Conservation (phyloP, 2,329 filamentous ascomycete genomes). For the Botrytis deweyae region DNA sequence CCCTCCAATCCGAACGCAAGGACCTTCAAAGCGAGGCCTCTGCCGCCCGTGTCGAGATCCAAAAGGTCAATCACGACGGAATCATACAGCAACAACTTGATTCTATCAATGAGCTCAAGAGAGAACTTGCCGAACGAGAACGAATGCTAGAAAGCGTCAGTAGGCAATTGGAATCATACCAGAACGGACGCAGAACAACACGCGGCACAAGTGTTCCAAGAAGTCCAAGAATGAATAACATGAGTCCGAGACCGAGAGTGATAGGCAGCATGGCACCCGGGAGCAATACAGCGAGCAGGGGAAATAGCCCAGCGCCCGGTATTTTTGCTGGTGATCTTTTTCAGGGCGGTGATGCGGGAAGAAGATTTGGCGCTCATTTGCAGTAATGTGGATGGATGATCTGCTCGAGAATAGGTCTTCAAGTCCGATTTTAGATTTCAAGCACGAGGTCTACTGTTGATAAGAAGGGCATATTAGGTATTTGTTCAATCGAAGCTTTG, state of each 20-base stretch:
- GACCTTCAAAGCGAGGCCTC: constrained; percentile 29
- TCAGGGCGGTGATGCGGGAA: constrained; percentile 1
- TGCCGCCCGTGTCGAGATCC: constrained; percentile 34
- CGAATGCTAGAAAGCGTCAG: constrained; percentile 44
- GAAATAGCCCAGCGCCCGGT: constrained; percentile 34
- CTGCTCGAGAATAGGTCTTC: not conserved
- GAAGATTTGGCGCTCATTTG: constrained; percentile 17
- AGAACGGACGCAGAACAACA: constrained; percentile 44
- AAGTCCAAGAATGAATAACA: constrained; percentile 37
- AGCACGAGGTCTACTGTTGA: not conserved
- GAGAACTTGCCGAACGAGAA: constrained; percentile 38
- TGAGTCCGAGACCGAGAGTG: constrained; percentile 26
- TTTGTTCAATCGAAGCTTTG: not conserved
- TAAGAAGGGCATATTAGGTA: not conserved
- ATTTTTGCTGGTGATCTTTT: constrained; percentile 17
- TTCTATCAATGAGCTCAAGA: constrained; percentile 40
- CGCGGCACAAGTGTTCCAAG: constrained; percentile 36
- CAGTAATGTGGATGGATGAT: not conserved
- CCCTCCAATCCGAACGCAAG: constrained; percentile 26
- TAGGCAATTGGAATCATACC: constrained; percentile 40
- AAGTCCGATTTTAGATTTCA: not conserved
- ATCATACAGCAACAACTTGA: constrained; percentile 27
- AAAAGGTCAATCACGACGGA: constrained; percentile 32
- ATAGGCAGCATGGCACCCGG: constrained; percentile 22
- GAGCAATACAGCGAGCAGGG: constrained; percentile 26